These are phyloP conservation scores for Remersonia thermophila DNA, from an alignment of 2,329 filamentous ascomycete genomes.

Conservation along the genomic window DNA sequence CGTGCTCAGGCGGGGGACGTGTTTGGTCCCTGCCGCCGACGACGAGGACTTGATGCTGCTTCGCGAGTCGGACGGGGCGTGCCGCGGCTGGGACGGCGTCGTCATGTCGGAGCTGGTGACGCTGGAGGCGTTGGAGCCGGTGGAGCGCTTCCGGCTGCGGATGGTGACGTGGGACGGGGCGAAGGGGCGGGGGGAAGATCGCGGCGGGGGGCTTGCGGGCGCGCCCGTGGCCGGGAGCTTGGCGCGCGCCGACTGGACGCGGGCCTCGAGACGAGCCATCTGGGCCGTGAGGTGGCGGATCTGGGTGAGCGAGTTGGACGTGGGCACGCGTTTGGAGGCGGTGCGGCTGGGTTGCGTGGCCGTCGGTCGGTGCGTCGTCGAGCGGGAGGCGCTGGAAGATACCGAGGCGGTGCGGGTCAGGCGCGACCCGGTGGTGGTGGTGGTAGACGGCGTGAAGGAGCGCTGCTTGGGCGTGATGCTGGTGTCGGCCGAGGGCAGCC, in stretches of 20 bases:
- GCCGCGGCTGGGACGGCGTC: slow-evolving; percentile 32
- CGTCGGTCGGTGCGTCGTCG: slow-evolving; percentile 25
- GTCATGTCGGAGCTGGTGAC: slow-evolving; percentile 25
- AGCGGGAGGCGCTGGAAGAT: slow-evolving; percentile 26
- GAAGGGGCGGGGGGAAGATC: slow-evolving; percentile 55
- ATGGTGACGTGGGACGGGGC: slow-evolving; percentile 49
- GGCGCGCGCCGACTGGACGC: slow-evolving; percentile 82
- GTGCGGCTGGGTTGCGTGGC: slow-evolving; percentile 23
- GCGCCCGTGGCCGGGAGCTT: slow-evolving; percentile 85
- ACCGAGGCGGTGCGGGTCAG: slow-evolving; percentile 26
- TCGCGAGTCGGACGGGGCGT: slow-evolving; percentile 17
- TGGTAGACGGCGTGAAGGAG: slow-evolving; percentile 24
- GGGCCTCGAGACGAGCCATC: slow-evolving; percentile 91
- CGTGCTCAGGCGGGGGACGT: slow-evolving; percentile 47
- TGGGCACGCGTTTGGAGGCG: slow-evolving; percentile 37
- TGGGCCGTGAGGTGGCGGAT: slow-evolving; percentile 89
- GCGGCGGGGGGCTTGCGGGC: slow-evolving; percentile 64
- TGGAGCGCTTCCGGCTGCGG: slow-evolving; percentile 57
- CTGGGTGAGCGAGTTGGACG: slow-evolving; percentile 68
- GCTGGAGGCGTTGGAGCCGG: slow-evolving; percentile 42
- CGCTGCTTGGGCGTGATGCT: slow-evolving; percentile 43
- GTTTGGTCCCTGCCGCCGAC: slow-evolving; percentile 29
- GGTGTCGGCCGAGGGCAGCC: slow-evolving; percentile 42
- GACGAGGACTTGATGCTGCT: slow-evolving; percentile 20
- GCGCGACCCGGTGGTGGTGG: slow-evolving; percentile 24